Evolutionary conservation across 1,284 basidiomycete species (phyloP).

Genomic region (Wallemia hederae): DNA sequence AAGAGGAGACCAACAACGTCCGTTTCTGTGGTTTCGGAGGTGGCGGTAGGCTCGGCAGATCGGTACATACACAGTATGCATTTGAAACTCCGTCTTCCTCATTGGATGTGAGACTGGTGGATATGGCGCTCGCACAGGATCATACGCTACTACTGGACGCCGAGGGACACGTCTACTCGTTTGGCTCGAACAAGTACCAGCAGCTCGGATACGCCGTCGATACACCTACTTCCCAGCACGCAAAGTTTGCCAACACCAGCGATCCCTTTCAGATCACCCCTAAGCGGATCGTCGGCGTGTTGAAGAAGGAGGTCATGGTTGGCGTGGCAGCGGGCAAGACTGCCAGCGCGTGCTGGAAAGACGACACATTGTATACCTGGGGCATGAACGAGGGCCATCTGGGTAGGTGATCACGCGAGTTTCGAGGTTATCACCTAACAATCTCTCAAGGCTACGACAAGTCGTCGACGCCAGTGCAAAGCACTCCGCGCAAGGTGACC

Average conservation of each 20-base stretch:
- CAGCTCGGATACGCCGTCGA: constrained; percentile 76
- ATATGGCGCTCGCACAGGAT: constrained; percentile 67
- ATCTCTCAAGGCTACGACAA: constrained; percentile 37
- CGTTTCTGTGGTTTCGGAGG: constrained; percentile 2
- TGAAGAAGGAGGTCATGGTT: constrained; percentile 48
- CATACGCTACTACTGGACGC: constrained; percentile 66
- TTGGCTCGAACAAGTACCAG: constrained; percentile 63
- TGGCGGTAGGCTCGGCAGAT: constrained; percentile 32
- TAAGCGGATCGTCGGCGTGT: constrained; percentile 37
- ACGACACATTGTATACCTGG: constrained; percentile 66
- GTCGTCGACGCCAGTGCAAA: constrained; percentile 34
- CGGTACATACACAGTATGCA: constrained; percentile 48
- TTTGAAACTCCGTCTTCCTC: constrained; percentile 33
- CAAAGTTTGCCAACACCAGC: constrained; percentile 9
- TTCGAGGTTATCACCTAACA: constrained; percentile 2
- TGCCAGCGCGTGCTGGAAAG: constrained; percentile 71
- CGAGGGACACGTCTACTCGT: constrained; percentile 55
- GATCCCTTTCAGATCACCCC: constrained; percentile 46
- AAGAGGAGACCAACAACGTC: constrained; percentile 1
- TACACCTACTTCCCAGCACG: constrained; percentile 12
- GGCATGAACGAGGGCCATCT: constrained; percentile 83
- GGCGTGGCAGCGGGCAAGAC: constrained; percentile 69
- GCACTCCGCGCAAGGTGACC: constrained; percentile 53
- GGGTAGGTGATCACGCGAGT: constrained; percentile 21
- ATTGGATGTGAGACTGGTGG: constrained; percentile 23